Evolutionary conservation across 352 stramenopile genomes (phyloP).

Genomic region (Phytophthora meadii): DNA sequence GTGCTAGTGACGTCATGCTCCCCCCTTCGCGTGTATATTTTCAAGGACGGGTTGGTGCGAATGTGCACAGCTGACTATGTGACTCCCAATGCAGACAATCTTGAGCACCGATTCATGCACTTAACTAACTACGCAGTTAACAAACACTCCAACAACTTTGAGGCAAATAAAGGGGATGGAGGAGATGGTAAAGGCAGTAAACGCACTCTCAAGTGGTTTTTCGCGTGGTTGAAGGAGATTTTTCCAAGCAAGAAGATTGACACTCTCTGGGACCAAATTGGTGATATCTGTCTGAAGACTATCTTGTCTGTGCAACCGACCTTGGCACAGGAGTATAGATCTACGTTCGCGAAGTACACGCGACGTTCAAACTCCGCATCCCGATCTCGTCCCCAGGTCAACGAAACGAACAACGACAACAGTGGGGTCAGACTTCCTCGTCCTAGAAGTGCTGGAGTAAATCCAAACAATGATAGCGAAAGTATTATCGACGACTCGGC

Average conservation of each 20-base stretch:
- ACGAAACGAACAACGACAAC: constrained; percentile 11
- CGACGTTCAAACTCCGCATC: constrained; percentile 55
- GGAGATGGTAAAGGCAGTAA: constrained; percentile 85
- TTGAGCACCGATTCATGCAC: constrained; percentile 92
- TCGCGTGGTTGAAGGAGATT: constrained; percentile 85
- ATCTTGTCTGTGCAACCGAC: constrained; percentile 94
- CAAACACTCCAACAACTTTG: constrained; percentile 90
- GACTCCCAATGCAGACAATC: constrained; percentile 80
- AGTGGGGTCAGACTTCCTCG: constrained; percentile 19
- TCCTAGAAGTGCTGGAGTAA: constrained; percentile 26
- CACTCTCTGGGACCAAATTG: constrained; percentile 92
- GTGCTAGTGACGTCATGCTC: constrained; percentile 88
- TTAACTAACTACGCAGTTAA: constrained; percentile 94
- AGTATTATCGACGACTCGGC: constrained; percentile 6
- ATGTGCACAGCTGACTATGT: constrained; percentile 93
- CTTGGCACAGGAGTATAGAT: constrained; percentile 93
- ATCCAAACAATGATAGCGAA: constrained; percentile 3
- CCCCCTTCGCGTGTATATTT: constrained; percentile 91
- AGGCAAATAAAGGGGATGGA: constrained; percentile 71
- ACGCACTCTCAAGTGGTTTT: constrained; percentile 92
- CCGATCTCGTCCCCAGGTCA: constrained; percentile 18
- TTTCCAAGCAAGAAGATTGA: constrained; percentile 72
- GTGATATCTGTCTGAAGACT: constrained; percentile 94
- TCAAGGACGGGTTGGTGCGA: constrained; percentile 90
- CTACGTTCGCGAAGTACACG: constrained; percentile 88